These are phyloP conservation scores for Taiozyma sp. DNA, from an alignment of 1,139 yeast genomes.

Conservation along the genomic window DNA sequence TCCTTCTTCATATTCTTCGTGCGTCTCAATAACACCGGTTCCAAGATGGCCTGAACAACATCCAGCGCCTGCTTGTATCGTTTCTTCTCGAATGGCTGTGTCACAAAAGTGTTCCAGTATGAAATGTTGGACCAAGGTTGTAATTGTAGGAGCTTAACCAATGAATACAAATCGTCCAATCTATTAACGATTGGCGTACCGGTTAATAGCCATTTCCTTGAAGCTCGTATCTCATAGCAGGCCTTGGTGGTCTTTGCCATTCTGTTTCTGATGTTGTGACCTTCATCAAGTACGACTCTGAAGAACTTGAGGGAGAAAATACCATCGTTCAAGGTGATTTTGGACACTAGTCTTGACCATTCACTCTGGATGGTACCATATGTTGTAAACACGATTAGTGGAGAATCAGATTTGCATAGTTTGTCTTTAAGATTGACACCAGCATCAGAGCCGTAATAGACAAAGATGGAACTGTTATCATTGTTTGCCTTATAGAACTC, in stretches of 20 bases:
- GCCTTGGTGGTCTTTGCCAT: conserved; percentile 79
- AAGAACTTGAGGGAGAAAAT: conserved; percentile 71
- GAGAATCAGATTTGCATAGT: conserved; percentile 44
- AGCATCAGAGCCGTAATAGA: conserved; percentile 72
- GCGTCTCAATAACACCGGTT: conserved; percentile 77
- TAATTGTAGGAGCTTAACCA: conserved; percentile 66
- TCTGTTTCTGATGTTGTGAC: conserved; percentile 83
- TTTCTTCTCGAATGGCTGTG: conserved; percentile 77
- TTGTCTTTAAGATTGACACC: conserved; percentile 37
- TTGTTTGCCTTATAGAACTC: conserved; percentile 63
- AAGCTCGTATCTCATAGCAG: conserved; percentile 56
- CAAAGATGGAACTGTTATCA: conserved; percentile 37
- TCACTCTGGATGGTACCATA: conserved; percentile 86
- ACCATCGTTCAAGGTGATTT: conserved; percentile 32
- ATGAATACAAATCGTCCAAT: conserved; percentile 78
- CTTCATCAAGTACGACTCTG: conserved; percentile 85
- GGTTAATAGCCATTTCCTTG: conserved; percentile 79
- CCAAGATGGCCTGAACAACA: conserved; percentile 77
- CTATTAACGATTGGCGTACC: conserved; percentile 94
- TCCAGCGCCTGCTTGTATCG: conserved; percentile 67
- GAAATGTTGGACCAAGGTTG: conserved; percentile 90
- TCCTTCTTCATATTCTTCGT: conserved; percentile 82
- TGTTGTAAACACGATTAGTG: conserved; percentile 76
- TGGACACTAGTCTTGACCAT: conserved; percentile 32
- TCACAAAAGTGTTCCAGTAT: conserved; percentile 86